These are phyloP conservation scores for Thecaphora thlaspeos DNA, from an alignment of 1,284 basidiomycete genomes.

Conservation along the genomic window DNA sequence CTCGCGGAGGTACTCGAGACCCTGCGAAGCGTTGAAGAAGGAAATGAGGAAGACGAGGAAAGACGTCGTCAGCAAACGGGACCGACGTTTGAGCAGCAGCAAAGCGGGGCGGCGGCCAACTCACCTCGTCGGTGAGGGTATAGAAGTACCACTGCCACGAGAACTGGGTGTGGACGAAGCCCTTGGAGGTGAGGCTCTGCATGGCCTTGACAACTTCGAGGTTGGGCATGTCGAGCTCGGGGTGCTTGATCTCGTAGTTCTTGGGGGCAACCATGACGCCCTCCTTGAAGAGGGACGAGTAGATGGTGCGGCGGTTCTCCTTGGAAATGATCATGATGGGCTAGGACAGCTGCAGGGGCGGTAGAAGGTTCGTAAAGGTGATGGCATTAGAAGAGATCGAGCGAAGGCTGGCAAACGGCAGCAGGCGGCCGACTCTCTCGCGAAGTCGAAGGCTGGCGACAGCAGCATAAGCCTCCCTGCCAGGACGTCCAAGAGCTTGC, in stretches of 20 bases:
- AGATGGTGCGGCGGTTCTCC: conserved; percentile 57
- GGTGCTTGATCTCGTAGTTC: conserved; percentile 97
- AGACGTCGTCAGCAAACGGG: too few relatives aligned
- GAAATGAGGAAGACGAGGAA: neutral
- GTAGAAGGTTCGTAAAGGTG: neutral
- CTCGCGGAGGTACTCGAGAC: conserved; percentile 58
- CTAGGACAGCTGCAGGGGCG: neutral
- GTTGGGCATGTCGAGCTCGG: conserved; percentile 94
- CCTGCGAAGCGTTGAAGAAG: conserved; percentile 8
- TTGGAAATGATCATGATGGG: conserved; percentile 56
- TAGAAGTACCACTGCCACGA: conserved; percentile 61
- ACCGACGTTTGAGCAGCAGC: too few relatives aligned
- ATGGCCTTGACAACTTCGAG: conserved; percentile 98
- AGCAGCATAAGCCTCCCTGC: conserved; percentile 9
- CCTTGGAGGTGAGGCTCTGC: conserved; percentile 93
- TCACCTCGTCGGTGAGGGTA: conserved; percentile 54
- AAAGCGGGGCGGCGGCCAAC: too few relatives aligned
- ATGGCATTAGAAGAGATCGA: neutral
- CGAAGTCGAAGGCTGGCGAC: neutral
- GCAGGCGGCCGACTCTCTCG: neutral
- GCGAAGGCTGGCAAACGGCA: neutral
- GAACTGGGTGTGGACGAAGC: conserved; percentile 91
- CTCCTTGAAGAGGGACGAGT: conserved; percentile 57
- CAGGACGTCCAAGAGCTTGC: too few relatives aligned
- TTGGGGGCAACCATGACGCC: conserved; percentile 99